phyloP scores from a whole-genome alignment of 768 basidiomycete genomes.

The Lentinula sp. region DNA sequence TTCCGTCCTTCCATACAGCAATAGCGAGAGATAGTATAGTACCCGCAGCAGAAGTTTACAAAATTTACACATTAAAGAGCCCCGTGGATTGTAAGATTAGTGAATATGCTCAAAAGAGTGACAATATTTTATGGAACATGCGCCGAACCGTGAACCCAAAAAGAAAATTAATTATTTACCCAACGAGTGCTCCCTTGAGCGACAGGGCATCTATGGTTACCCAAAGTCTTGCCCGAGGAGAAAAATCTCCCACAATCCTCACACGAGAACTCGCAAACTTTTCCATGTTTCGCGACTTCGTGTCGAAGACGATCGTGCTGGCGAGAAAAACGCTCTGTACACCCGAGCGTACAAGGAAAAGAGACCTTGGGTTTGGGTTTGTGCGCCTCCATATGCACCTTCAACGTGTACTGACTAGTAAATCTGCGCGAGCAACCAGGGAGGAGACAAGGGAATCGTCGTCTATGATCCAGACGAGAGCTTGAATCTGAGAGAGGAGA shows the following conservation, averaged over 20 bases:
- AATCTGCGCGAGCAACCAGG: constrained; percentile 43
- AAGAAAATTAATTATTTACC: constrained; percentile 18
- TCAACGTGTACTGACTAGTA: constrained; percentile 48
- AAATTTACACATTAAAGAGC: too few species aligned
- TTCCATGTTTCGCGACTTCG: constrained; percentile 53
- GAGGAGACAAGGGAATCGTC: constrained; percentile 43
- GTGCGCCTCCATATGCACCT: constrained; percentile 51
- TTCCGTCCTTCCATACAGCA: too few species aligned
- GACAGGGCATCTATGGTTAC: constrained; percentile 52
- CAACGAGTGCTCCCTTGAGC: constrained; percentile 42
- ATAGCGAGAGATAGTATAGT: too few species aligned
- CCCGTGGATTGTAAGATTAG: too few species aligned
- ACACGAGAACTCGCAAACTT: constrained; percentile 49
- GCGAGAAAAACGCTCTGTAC: constrained; percentile 47
- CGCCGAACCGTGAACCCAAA: too few species aligned
- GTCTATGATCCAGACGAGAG: constrained; percentile 6
- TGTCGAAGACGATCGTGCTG: constrained; percentile 54
- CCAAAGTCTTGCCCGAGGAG: constrained; percentile 44
- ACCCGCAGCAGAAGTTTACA: too few species aligned
- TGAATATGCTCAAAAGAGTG: too few species aligned
- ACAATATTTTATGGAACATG: too few species aligned
- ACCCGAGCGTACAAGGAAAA: constrained; percentile 49
- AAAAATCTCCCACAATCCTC: constrained; percentile 48
- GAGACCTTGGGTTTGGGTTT: constrained; percentile 42
- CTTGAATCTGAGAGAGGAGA: background rate